phyloP scores from a whole-genome alignment of 176 grass and related monocot species.

The Tillandsia leiboldiana region DNA sequence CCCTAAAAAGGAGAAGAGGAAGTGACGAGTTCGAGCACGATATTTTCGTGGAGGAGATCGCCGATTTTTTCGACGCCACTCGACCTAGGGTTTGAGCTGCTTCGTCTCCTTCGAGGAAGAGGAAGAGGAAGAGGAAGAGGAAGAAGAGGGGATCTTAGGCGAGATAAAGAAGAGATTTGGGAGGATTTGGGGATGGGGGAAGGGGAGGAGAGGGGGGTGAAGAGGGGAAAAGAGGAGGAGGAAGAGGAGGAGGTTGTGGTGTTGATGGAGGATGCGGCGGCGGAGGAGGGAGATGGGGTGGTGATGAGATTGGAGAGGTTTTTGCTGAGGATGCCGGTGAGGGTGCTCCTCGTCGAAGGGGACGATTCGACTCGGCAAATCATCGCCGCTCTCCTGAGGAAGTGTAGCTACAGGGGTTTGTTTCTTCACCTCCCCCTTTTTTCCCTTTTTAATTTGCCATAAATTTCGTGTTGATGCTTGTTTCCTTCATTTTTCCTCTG shows the following conservation, averaged over 20 bases:
- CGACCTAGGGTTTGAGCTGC: no score
- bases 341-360: conserved; percentile 88
- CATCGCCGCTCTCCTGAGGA: conserved; percentile 86
- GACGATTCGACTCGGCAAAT: conserved; percentile 96
- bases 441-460: no score
- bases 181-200: background rate
- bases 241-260: conserved; percentile 13
- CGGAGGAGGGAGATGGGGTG: conserved; percentile 10
- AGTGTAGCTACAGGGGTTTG: conserved; percentile 91
- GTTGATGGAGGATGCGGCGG: conserved; percentile 17
- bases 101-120: background rate
- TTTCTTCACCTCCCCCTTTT: background rate
- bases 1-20: conserved; percentile 6
- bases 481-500: conserved; percentile 2
- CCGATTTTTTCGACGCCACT: no score
- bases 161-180: background rate
- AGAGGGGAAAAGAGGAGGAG: background rate
- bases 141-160: background rate
- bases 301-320: conserved; percentile 32
- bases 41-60: no score
- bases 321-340: conserved; percentile 80
- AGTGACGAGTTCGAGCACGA: background rate
- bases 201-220: conserved; percentile 13
- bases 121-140: background rate
- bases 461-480: no score